Evolutionary conservation across 306 rosid genomes (phyloP), one percentile per base, ranked within the genome.

Genomic region (Acmispon strigosus): DNA sequence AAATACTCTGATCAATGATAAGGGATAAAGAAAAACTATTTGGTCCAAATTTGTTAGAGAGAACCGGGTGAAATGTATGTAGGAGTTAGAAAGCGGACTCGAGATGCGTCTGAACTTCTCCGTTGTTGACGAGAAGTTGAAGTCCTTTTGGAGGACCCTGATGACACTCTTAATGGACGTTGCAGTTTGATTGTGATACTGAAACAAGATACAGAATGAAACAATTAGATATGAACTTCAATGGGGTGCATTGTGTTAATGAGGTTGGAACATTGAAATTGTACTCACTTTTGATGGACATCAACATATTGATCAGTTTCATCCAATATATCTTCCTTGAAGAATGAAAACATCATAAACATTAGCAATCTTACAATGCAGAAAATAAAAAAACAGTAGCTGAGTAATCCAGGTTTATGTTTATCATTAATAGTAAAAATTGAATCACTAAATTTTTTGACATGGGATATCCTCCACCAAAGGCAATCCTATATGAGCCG

Each of bases 271-370:
- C 15, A 44, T 67, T 43, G 41, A 59, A 62, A 61, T 17, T 73
- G 2, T 66, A 70, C 89, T 80, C 63, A 84, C 96, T 84, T 89
- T 79, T 87, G 84, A 71, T 91, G 93, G 4, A 91, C 87, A 78
- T 85, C 85, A 70, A 89, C 88, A 66, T 85, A 89, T 19, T 82
- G 83, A 81, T 89, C 90, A 19, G 90, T 91, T 84, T 91, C 97
- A 78, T 91, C 96, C 84, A 77, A 53, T 74, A 91, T 91, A 51
- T 89, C 91, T 75, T 79, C 96, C 96, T 89, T 58, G 51, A 82
- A 34, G 8, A 57, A 43, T 32, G 19, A 47, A 55, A 75, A 64
- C 15, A 69, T 20, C 0, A 18, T 37, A 62, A 7, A 16, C 7
- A 42, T 29, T 17, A 77, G 51, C 64, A 69, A 59, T 54, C 44